Evolutionary conservation across 23 red algal genomes (phyloP), one percentile per base, ranked within the genome.

Genomic region (Agarophyton chilense): DNA sequence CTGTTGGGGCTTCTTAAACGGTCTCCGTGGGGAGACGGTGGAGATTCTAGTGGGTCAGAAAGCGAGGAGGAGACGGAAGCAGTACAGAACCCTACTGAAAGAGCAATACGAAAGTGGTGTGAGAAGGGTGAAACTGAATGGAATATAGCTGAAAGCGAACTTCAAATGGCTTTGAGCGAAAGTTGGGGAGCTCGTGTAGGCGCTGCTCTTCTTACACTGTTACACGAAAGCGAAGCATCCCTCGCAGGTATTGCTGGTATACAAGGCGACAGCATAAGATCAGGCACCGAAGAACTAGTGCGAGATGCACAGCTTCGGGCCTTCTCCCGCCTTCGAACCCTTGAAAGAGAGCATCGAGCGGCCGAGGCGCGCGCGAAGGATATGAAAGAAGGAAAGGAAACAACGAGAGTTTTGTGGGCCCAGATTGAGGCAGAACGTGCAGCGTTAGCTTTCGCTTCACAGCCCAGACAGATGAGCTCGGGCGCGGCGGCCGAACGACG

Each of bases 371-470:
- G 68, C 21, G 68, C 16, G n/a, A 43, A 49, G 24, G 36, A 38
- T 24, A 74, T 47, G 41, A 74, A 74, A n/a, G 19, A 74, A 10
- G 68, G 68, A 10, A 25, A 46, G n/a, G 68, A 74, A 0, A 74
- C 33, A 47, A 46, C 68, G 5, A 74, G 68, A 74, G 68, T 74
- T 4, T 19, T 74, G 13, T 74, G 68, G 68, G 68, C 68, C 0
- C 68, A 74, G n/a, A 49, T 74, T 74, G 40, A 74, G 41, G 68
- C 68, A 11, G 68, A 74, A 47, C 68, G 68, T 12, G 68, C 68
- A 4, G 68, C 41, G 4, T 74, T 74, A 18, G 33, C 41, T 11
- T 74, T 49, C 24, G 68, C 68, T 2, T 46, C 68, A 25, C 21
- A 47, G 41, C 68, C 68, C 19, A 43, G 68, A 11, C 68, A 13